These are phyloP conservation scores for Alternaria incomplexa DNA, from an alignment of 2,329 filamentous ascomycete species.

Conservation along the genomic window DNA sequence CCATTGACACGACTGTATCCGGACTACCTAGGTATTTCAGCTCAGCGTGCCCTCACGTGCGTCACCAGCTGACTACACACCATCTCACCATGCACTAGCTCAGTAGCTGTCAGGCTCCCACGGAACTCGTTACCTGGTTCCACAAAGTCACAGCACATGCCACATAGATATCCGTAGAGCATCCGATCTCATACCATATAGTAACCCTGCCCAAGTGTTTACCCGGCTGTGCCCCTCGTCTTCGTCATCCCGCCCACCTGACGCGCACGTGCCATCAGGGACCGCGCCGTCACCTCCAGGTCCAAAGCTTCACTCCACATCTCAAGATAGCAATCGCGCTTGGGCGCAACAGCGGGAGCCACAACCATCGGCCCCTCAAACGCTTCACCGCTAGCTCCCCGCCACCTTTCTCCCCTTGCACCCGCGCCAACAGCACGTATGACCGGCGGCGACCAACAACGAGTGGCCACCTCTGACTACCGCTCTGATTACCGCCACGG, in stretches of 20 bases:
- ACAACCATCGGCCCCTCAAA: not conserved
- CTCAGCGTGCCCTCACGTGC: not conserved
- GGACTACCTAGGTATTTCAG: not conserved
- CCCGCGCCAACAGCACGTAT: conserved; percentile 12
- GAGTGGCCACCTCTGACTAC: conserved; percentile 13
- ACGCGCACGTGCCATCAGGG: conserved; percentile 24
- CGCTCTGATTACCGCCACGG: conserved; percentile 10
- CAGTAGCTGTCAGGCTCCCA: not conserved
- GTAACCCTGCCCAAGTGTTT: not conserved
- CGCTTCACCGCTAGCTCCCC: not conserved
- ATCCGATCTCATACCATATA: not conserved
- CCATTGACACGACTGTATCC: not conserved
- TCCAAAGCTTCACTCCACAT: conserved; percentile 14
- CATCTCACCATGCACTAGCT: not conserved
- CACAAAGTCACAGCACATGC: not conserved
- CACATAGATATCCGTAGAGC: not conserved
- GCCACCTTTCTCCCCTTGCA: conserved; percentile 1
- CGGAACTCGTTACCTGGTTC: not conserved
- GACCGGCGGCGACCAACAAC: conserved; percentile 14
- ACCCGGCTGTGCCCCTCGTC: not conserved
- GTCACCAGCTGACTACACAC: not conserved
- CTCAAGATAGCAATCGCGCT: conserved; percentile 8
- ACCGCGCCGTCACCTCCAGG: conserved; percentile 19
- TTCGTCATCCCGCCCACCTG: conserved; percentile 16
- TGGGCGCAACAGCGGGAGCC: conserved; percentile 17